Conservation (phyloP, 176 grass and related monocot genomes). For the Pontederia crassipes region DNA sequence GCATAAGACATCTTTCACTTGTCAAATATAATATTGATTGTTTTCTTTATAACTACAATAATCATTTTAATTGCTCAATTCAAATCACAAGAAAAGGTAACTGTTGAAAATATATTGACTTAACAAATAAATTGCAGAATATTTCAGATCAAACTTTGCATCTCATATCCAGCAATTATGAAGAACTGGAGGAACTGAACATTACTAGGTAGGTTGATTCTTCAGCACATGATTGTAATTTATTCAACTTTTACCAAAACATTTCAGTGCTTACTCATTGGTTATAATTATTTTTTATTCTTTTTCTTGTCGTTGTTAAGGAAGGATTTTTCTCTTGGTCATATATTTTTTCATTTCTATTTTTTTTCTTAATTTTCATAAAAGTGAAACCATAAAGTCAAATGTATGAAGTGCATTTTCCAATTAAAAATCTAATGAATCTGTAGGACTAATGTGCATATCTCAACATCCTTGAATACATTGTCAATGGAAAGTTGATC, state of each 20-base stretch:
- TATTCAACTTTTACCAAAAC: neutral
- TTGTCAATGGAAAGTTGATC: too few species aligned
- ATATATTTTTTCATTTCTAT: too few species aligned
- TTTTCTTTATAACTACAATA: neutral
- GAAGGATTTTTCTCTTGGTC: too few species aligned
- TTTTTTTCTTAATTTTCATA: too few species aligned
- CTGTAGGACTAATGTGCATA: too few species aligned
- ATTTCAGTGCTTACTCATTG: too few species aligned
- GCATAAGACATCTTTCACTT: neutral
- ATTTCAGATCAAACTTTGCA: slow-evolving; percentile 52
- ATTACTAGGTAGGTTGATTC: slow-evolving; percentile 64
- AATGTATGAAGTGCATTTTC: too few species aligned
- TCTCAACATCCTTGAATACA: too few species aligned
- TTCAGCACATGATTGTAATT: neutral
- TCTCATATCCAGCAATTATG: slow-evolving; percentile 60
- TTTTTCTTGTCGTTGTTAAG: too few species aligned
- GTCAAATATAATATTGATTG: neutral
- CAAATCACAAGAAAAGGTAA: neutral
- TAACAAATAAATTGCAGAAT: slow-evolving; percentile 40
- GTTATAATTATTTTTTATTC: too few species aligned
- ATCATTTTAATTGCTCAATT: neutral
- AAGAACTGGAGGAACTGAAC: slow-evolving; percentile 53
- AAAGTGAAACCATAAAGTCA: too few species aligned
- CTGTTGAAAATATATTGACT: neutral
- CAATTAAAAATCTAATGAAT: too few species aligned